These are phyloP conservation scores for Pythium oligandrum DNA, from an alignment of 352 stramenopile genomes.

Conservation along the genomic window DNA sequence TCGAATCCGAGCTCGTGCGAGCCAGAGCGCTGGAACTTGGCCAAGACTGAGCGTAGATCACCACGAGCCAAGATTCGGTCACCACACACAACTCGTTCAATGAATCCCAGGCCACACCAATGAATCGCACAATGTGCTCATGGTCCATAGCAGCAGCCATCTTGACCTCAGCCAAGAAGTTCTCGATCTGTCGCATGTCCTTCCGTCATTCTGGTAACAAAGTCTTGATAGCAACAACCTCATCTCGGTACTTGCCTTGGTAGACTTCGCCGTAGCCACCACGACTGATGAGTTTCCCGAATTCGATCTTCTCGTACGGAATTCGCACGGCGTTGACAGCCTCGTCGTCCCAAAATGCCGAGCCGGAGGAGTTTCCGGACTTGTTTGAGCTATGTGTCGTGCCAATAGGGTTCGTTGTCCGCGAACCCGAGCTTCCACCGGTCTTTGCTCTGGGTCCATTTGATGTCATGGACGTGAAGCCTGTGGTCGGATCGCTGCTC, in stretches of 20 bases:
- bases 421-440: background rate
- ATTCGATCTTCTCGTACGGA: conserved; percentile 36
- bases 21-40: conserved; percentile 19
- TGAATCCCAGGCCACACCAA: conserved; percentile 57
- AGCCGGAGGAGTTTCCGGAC: background rate
- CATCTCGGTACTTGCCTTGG: conserved; percentile 31
- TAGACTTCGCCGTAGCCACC: conserved; percentile 55
- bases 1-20: conserved; percentile 9
- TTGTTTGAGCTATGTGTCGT: background rate
- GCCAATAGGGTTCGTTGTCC: background rate
- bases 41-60: conserved; percentile 23
- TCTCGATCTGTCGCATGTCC: conserved; percentile 45
- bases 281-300: conserved; percentile 34
- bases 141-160: conserved; percentile 54
- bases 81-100: conserved; percentile 20
- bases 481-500: background rate
- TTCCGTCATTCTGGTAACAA: conserved; percentile 41
- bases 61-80: conserved; percentile 22
- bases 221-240: conserved; percentile 55
- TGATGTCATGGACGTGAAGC: background rate
- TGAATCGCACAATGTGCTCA: conserved; percentile 54
- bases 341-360: background rate
- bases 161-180: conserved; percentile 50
- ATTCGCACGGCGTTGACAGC: conserved; percentile 25
- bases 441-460: background rate